Evolutionary conservation across 257 asterid genomes (phyloP).

Genomic region (Ehretia macrophylla): DNA sequence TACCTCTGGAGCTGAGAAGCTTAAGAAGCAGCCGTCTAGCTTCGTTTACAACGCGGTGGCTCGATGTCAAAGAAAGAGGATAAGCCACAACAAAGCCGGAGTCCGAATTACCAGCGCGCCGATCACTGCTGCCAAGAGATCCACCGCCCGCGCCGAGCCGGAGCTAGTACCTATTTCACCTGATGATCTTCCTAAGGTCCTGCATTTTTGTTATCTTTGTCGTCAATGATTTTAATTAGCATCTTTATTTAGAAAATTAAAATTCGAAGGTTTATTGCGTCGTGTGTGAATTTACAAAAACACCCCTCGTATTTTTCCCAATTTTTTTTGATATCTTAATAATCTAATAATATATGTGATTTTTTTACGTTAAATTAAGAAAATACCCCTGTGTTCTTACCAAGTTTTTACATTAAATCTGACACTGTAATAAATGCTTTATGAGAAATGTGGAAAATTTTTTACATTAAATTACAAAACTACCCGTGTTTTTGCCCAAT

Average conservation of each 20-base stretch:
- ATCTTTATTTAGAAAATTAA: too few relatives aligned
- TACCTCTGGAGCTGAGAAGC: slow-evolving; percentile 49
- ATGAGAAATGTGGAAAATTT: too few relatives aligned
- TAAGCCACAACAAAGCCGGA: slow-evolving; percentile 20
- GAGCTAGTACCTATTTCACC: slow-evolving; percentile 61
- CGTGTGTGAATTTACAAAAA: neutral
- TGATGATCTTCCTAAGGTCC: slow-evolving; percentile 64
- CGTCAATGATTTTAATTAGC: neutral
- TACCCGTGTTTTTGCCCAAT: too few relatives aligned
- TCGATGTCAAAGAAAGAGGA: slow-evolving; percentile 28
- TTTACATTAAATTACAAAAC: too few relatives aligned
- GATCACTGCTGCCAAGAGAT: slow-evolving; percentile 12
- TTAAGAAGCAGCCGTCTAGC: slow-evolving; percentile 43
- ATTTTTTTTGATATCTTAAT: too few relatives aligned
- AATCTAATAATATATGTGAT: too few relatives aligned
- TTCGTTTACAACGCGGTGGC: slow-evolving; percentile 39
- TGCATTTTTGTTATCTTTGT: neutral
- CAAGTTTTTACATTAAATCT: too few relatives aligned
- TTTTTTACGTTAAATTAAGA: too few relatives aligned
- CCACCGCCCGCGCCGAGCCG: slow-evolving; percentile 4
- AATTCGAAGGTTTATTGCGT: neutral
- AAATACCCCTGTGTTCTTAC: too few relatives aligned
- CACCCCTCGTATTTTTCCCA: too few relatives aligned
- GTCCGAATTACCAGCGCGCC: slow-evolving; percentile 29
- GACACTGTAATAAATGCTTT: too few relatives aligned